A percentile compares a stretch with the other conserved stretches of the same genome.
Evolutionary conservation across 345 rosid genomes (phyloP).

Genomic region (Heritiera littoralis): DNA sequence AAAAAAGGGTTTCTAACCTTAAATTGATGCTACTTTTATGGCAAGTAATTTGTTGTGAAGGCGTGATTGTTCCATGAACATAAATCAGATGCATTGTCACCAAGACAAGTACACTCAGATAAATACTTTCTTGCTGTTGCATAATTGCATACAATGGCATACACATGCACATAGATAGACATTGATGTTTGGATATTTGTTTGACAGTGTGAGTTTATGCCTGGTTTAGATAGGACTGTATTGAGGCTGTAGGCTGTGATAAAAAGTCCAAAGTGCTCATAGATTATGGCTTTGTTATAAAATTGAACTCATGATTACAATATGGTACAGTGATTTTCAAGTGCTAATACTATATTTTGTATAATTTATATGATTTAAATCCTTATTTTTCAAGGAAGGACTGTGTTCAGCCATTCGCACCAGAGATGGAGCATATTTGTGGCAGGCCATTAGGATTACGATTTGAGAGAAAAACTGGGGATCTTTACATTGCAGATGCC

Average conservation of each 20-base stretch:
- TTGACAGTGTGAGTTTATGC: neutral
- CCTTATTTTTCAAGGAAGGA: constrained; percentile 40
- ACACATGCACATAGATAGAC: neutral
- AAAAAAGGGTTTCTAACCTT: neutral
- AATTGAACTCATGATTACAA: neutral
- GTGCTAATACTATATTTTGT: neutral
- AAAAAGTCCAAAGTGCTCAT: neutral
- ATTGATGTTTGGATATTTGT: neutral
- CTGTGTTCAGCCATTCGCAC: constrained; percentile 64
- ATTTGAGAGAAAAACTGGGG: constrained; percentile 62
- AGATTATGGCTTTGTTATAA: neutral
- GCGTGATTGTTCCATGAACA: neutral
- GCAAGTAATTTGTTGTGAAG: neutral
- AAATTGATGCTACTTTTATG: neutral
- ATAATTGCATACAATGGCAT: neutral
- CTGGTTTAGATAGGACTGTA: neutral
- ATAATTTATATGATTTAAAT: constrained; percentile 11
- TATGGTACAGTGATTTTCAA: neutral
- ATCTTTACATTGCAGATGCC: constrained; percentile 79
- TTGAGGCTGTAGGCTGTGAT: neutral
- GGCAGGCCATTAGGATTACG: constrained; percentile 78
- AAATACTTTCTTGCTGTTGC: neutral
- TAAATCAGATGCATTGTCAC: neutral
- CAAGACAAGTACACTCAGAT: neutral
- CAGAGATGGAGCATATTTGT: constrained; percentile 68